Percentiles rank a stretch among this genome's conserved stretches.
These are phyloP conservation scores for Trichoderma endophyticum DNA, from an alignment of 2,329 filamentous ascomycete genomes.

Conservation along the genomic window DNA sequence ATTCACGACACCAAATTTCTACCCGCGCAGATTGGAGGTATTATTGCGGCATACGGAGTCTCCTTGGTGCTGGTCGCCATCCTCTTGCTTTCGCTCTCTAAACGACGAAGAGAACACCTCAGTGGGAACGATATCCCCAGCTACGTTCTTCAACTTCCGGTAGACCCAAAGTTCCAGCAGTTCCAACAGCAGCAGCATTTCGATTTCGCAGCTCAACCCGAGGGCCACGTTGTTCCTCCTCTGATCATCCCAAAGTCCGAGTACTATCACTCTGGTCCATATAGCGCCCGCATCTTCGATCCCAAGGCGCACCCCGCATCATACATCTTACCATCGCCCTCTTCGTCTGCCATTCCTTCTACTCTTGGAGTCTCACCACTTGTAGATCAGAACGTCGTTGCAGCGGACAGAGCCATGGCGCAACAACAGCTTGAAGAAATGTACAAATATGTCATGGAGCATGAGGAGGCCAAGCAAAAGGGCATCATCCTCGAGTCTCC, in stretches of 20 bases:
- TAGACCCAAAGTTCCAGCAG: slow-evolving; percentile 9
- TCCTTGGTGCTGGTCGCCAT: slow-evolving; percentile 71
- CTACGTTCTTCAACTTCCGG: slow-evolving; percentile 29
- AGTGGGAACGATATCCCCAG: slow-evolving; percentile 50
- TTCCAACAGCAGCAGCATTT: not conserved
- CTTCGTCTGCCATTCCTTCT: slow-evolving; percentile 40
- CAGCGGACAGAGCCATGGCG: slow-evolving; percentile 69
- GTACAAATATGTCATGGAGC: slow-evolving; percentile 88
- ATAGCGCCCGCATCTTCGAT: slow-evolving; percentile 3
- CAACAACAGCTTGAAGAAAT: slow-evolving; percentile 84
- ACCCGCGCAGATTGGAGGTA: slow-evolving; percentile 77
- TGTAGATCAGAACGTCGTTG: slow-evolving; percentile 75
- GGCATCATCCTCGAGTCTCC: slow-evolving; percentile 49
- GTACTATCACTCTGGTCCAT: slow-evolving; percentile 24
- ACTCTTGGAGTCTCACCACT: slow-evolving; percentile 61
- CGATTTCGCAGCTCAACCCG: slow-evolving; percentile 20
- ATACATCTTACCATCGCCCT: slow-evolving; percentile 48
- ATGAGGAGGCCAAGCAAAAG: slow-evolving; percentile 66
- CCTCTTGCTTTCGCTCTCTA: slow-evolving; percentile 59
- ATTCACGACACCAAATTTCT: slow-evolving; percentile 46
- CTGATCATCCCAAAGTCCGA: slow-evolving; percentile 42
- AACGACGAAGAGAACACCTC: slow-evolving; percentile 52
- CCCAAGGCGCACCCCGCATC: slow-evolving; percentile 29
- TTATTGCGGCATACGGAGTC: slow-evolving; percentile 78
- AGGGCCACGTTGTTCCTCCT: slow-evolving; percentile 50